Conservation (phyloP, 441 rosid species). For the Arabidopsis lyrata region DNA sequence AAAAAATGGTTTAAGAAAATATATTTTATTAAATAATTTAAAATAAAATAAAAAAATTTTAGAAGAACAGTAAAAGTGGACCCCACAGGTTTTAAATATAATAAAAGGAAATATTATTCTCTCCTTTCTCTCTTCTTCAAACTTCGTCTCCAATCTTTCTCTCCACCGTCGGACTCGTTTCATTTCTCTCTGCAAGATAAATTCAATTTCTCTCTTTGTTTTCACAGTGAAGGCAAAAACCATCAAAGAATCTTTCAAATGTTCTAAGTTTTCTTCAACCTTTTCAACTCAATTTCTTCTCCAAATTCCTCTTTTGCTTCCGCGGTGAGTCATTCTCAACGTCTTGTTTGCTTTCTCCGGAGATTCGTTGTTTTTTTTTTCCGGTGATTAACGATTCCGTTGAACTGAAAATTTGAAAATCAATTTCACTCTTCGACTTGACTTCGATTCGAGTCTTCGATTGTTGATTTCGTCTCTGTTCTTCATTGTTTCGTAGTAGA, state of each 20-base stretch:
- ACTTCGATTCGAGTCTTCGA: neutral
- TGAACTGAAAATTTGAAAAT: neutral
- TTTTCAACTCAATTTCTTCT: conserved; percentile 1
- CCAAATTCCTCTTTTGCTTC: conserved; percentile 7
- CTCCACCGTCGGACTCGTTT: conserved; percentile 42
- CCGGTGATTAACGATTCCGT: conserved; percentile 7
- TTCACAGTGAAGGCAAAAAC: neutral
- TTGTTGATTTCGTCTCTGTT: neutral
- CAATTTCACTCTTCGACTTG: neutral
- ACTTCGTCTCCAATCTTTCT: conserved; percentile 41
- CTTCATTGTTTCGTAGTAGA: conserved; percentile 5
- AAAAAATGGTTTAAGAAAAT: no score
- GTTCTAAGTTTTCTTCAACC: conserved; percentile 27
- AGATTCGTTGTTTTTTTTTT: neutral
- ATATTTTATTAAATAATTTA: no score
- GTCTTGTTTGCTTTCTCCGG: neutral
- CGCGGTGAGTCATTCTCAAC: conserved; percentile 35
- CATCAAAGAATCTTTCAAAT: neutral
- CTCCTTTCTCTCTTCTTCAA: conserved; percentile 32
- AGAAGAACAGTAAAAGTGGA: conserved; percentile 26
- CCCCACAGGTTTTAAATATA: conserved; percentile 31
- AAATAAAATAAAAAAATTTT: no score
- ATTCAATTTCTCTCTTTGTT: neutral
- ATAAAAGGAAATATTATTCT: conserved; percentile 30
- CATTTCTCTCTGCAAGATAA: conserved; percentile 5